A percentile compares a stretch with the other conserved stretches of the same genome.
Evolutionary conservation across 352 stramenopile species (phyloP).

Genomic region (Aphanomyces astaci): DNA sequence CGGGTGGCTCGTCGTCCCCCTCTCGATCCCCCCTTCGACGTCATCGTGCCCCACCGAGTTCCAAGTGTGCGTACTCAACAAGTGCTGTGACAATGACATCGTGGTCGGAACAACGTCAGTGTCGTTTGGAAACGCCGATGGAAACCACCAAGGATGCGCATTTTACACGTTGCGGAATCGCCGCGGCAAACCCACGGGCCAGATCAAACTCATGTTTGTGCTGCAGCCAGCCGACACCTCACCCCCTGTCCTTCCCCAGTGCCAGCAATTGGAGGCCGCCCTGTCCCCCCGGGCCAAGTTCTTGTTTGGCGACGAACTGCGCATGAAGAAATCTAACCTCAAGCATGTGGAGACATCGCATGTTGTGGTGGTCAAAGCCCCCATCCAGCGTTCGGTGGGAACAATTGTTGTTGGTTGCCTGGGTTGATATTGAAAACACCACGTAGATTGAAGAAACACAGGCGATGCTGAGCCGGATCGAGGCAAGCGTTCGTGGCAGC

Average conservation of each 20-base stretch:
- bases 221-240: background rate
- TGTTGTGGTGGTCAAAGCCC: background rate
- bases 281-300: background rate
- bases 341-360: background rate
- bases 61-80: conserved; percentile 8
- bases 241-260: background rate
- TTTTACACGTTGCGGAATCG: conserved; percentile 4
- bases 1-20: background rate
- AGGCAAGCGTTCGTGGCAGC: background rate
- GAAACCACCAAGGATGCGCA: background rate
- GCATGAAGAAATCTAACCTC: background rate
- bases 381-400: background rate
- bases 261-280: background rate
- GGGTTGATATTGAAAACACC: background rate
- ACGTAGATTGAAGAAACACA: background rate
- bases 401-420: too few relatives aligned
- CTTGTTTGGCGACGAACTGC: background rate
- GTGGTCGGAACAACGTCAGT: background rate
- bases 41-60: background rate
- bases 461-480: background rate
- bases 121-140: background rate
- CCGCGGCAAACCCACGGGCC: conserved; percentile 9
- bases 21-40: background rate
- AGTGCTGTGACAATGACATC: background rate
- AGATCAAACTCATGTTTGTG: conserved; percentile 18